Evolutionary conservation across 2,329 filamentous ascomycete genomes (phyloP), one percentile per base, ranked within the genome.

Genomic region (Cladorrhinum sp.): DNA sequence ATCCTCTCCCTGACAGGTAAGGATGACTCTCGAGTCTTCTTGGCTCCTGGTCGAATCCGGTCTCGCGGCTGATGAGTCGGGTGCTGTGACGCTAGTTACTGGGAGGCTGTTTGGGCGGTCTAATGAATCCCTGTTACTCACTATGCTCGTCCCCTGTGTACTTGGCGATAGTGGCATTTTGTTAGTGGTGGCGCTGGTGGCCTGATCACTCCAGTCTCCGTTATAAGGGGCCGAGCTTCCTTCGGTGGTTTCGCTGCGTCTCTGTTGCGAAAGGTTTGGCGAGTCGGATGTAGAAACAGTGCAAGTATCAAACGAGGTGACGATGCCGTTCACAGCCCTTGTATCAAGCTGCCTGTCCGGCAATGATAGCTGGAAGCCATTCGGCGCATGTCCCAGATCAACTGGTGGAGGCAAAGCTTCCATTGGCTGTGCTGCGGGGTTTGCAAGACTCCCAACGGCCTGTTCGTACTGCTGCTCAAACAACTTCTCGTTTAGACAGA

Each of bases 401-500:
- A 29, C 62, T 63, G 38, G 63, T 50, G 45, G 66, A 62, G 57
- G 66, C 63, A 45, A 61, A 38, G 50, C 62, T 65, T 57, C 65
- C 48, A 48, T 68, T 62, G 57, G 32, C 10, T 59, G 62, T 22
- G 29, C 71, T 62, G 69, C 58, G 10, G 64, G 54, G 24, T 71
- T 67, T 2, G 74, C 79, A 48, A 93, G 84, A 64, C 83, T 10
- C 16, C 36, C 16, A 5, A 5, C n/a, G 10, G 36, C 36, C 36
- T 41, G 8, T 13, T 41, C 36, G 8, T 41, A 10, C 36, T 41
- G 36, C n/a, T 41, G 36, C 16, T 91, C 84, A 82, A 96, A 98
- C 5, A 88, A 80, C 2, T 77, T 75, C 73, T 89, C 90, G 74
- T 98, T 98, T 60, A 78, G 78, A 55, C 90, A 81, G 23, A 98